Percentiles rank a stretch among this genome's conserved stretches.
These are phyloP conservation scores for Alternaria arbusti DNA, from an alignment of 2,329 filamentous ascomycete species.

Conservation along the genomic window DNA sequence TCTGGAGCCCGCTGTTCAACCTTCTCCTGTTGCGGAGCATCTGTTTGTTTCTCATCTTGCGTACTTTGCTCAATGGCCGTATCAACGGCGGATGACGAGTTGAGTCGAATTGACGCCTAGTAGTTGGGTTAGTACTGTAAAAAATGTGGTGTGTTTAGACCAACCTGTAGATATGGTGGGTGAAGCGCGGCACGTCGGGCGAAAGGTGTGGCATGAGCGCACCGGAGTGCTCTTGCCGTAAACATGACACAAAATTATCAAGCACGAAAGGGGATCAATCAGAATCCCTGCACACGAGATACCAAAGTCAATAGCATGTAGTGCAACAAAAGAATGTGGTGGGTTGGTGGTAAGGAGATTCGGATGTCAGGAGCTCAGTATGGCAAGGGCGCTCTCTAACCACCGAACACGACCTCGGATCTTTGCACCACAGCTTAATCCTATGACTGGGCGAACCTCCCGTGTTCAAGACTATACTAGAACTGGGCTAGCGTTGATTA, in stretches of 20 bases:
- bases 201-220: background rate
- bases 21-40: background rate
- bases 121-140: background rate
- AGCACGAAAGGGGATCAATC: background rate
- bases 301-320: background rate
- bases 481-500: background rate
- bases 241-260: background rate
- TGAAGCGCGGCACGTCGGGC: background rate
- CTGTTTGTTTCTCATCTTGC: background rate
- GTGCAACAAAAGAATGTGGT: background rate
- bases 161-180: background rate
- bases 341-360: background rate
- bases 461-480: too few species aligned
- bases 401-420: background rate
- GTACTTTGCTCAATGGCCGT: background rate
- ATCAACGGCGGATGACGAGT: background rate
- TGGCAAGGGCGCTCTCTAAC: background rate
- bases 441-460: too few species aligned
- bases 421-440: background rate
- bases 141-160: background rate
- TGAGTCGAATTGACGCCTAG: background rate
- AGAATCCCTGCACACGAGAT: background rate
- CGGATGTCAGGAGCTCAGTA: background rate
- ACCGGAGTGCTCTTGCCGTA: slow-evolving; percentile 1
- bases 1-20: background rate